phyloP scores from a whole-genome alignment of 116 monocot genomes.

The Trichopus zeylanicus region DNA sequence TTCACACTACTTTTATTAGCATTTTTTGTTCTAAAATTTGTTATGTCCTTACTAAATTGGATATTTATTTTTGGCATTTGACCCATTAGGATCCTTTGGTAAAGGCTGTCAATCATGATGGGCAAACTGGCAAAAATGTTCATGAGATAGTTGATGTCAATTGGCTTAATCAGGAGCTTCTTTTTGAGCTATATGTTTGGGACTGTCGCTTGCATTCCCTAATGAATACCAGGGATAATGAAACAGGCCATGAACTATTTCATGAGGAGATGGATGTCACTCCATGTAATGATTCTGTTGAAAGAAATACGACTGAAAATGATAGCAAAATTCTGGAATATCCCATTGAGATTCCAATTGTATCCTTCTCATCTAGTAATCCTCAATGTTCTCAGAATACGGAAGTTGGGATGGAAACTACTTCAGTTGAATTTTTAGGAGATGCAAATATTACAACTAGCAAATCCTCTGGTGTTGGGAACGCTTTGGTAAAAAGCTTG shows the following conservation, averaged over 20 bases:
- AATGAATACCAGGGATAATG: constrained; percentile 6
- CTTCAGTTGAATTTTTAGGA: constrained; percentile 4
- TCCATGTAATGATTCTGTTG: background rate
- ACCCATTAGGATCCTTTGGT: constrained; percentile 34
- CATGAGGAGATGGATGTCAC: constrained; percentile 1
- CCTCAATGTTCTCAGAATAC: constrained; percentile 6
- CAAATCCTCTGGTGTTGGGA: too few relatives aligned
- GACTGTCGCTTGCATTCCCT: constrained; percentile 61
- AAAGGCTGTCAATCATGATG: constrained; percentile 20
- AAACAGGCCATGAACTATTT: background rate
- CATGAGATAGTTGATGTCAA: constrained; percentile 40
- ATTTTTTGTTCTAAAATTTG: constrained; percentile 2
- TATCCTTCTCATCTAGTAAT: constrained; percentile 7
- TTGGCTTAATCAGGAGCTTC: constrained; percentile 66
- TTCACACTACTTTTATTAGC: background rate
- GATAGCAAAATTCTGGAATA: constrained; percentile 4
- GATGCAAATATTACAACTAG: background rate
- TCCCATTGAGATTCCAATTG: constrained; percentile 6
- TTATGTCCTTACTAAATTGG: background rate
- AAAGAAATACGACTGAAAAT: constrained; percentile 4
- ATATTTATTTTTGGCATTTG: background rate
- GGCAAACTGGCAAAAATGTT: constrained; percentile 11
- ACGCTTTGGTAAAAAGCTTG: too few relatives aligned
- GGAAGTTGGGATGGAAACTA: too few relatives aligned
- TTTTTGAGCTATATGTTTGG: constrained; percentile 76